Percentiles rank a stretch among this genome's conserved stretches.
phyloP scores from a whole-genome alignment of 2,329 filamentous ascomycete species.

The Verticillium isaacii region DNA sequence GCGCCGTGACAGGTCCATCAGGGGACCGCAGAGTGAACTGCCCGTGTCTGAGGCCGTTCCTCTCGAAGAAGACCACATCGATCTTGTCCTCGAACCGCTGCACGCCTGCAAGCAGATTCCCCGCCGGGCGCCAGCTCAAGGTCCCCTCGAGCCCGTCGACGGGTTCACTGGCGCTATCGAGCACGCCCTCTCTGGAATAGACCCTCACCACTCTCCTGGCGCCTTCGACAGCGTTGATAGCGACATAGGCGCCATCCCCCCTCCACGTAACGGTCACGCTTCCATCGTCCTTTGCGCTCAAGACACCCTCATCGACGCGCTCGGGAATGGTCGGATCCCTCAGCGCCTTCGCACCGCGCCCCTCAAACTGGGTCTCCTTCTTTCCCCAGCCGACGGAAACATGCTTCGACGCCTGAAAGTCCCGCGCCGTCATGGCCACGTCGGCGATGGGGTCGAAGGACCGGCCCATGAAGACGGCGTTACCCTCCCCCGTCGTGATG shows the following conservation, averaged over 20 bases:
- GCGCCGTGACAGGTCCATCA: slow-evolving; percentile 50
- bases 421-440: slow-evolving; percentile 65
- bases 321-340: slow-evolving; percentile 94
- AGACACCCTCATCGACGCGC: slow-evolving; percentile 75
- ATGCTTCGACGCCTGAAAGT: slow-evolving; percentile 83
- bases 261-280: slow-evolving; percentile 80
- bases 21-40: slow-evolving; percentile 76
- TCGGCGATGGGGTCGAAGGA: slow-evolving; percentile 82
- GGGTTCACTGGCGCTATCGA: slow-evolving; percentile 92
- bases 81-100: slow-evolving; percentile 66
- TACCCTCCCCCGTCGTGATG: slow-evolving; percentile 73
- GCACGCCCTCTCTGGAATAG: slow-evolving; percentile 81
- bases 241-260: slow-evolving; percentile 87
- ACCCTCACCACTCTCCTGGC: slow-evolving; percentile 79
- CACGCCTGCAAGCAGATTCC: slow-evolving; percentile 85
- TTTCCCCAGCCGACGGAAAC: slow-evolving; percentile 98
- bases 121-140: slow-evolving; percentile 86
- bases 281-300: slow-evolving; percentile 70
- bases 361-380: slow-evolving; percentile 96
- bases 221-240: slow-evolving; percentile 73
- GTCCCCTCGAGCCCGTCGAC: slow-evolving; percentile 85
- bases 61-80: slow-evolving; percentile 91
- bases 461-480: slow-evolving; percentile 87
- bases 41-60: slow-evolving; percentile 95
- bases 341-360: slow-evolving; percentile 78